These are phyloP conservation scores for Aegilops longissima DNA, from an alignment of 176 grass and related monocot genomes.

Conservation along the genomic window DNA sequence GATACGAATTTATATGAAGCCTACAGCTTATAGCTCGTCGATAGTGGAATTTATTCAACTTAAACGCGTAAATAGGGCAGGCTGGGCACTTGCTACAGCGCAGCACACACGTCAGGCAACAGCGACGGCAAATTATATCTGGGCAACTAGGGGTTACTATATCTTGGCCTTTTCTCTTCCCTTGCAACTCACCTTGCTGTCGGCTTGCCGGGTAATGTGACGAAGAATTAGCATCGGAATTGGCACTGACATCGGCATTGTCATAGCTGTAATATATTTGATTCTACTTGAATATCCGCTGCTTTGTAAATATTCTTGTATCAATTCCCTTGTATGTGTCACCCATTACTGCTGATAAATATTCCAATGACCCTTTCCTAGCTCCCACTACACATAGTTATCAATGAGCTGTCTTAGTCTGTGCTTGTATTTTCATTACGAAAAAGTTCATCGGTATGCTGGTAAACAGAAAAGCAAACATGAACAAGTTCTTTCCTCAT, in stretches of 20 bases:
- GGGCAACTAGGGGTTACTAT: constrained; percentile 7
- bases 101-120: constrained; percentile 5
- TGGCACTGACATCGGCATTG: background rate
- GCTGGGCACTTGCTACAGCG: constrained; percentile 5
- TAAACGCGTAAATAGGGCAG: background rate
- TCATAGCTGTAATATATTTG: background rate
- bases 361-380: background rate
- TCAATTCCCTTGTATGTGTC: background rate
- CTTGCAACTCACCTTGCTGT: background rate
- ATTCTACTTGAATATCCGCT: background rate
- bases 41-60: background rate
- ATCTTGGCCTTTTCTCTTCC: background rate
- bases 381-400: background rate
- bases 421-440: background rate
- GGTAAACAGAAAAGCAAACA: background rate
- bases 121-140: background rate
- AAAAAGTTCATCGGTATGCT: background rate
- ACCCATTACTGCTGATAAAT: background rate
- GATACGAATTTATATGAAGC: background rate
- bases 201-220: background rate
- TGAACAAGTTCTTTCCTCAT: background rate
- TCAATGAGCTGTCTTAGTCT: background rate
- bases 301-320: background rate
- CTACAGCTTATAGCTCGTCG: background rate
- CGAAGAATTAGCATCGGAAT: background rate